These are phyloP conservation scores for Linnemannia elongata DNA, from an alignment of 192 early-diverging fungal genomes.

Conservation along the genomic window DNA sequence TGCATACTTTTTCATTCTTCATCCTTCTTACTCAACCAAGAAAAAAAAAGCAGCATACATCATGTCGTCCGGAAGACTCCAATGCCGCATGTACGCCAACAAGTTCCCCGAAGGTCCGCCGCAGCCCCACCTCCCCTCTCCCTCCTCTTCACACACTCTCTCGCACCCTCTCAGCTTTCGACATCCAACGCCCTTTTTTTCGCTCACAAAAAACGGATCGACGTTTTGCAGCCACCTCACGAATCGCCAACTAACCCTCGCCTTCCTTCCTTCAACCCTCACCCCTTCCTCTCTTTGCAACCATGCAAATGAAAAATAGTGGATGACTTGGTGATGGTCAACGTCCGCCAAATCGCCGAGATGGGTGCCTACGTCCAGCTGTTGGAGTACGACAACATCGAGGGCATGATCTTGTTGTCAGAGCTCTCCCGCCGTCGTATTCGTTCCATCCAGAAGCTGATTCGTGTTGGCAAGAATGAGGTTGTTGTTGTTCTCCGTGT, in stretches of 20 bases:
- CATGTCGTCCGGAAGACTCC: slow-evolving; percentile 59
- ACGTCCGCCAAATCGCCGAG: slow-evolving; percentile 94
- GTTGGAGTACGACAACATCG: slow-evolving; percentile 96
- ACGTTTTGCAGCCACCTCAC: background rate
- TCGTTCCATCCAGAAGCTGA: slow-evolving; percentile 95
- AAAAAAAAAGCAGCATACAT: slow-evolving; percentile 4
- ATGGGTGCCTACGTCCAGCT: slow-evolving; percentile 97
- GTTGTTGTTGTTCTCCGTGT: slow-evolving; percentile 95
- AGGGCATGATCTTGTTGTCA: slow-evolving; percentile 95
- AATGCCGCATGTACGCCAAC: slow-evolving; percentile 95
- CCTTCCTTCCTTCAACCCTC: no score
- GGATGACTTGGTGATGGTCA: slow-evolving; percentile 97
- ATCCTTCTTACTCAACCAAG: background rate
- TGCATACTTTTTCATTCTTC: background rate
- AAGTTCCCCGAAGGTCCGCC: slow-evolving; percentile 82
- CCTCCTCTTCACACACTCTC: background rate
- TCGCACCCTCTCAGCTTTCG: background rate
- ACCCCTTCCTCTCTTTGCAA: background rate
- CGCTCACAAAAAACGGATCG: background rate
- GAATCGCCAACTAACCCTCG: background rate
- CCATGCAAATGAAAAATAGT: slow-evolving; percentile 48
- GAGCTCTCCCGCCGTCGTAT: slow-evolving; percentile 96
- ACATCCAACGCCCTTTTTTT: background rate
- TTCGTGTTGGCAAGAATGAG: slow-evolving; percentile 93
- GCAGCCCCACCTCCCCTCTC: background rate